Base-by-base conservation (phyloP, 495 filamentous ascomycete species). In the Lentithecium fluviatile region DNA sequence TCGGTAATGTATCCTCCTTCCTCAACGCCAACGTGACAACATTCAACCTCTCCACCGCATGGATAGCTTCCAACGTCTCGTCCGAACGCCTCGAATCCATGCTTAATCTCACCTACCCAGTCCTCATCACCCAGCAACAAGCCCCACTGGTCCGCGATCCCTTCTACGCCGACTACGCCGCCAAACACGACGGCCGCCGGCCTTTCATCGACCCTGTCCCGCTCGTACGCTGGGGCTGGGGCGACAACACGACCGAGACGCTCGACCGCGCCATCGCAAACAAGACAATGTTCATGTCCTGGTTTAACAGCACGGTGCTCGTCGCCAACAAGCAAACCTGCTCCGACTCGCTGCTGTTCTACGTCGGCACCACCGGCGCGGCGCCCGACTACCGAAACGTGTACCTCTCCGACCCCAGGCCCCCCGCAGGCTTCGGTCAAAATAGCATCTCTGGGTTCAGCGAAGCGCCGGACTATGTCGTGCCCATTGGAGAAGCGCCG, bases 161-260 rank as follows among this genome's bases (percentile, higher is more conserved):
- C 0, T 79, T 79, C 69, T 71, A 75, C 34, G 61, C 55, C 1
- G 72, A 73, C 38, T 79, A 75, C 52, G 67, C 67, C 11, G 69
- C 70, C n/a, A 61, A 55, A 2, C 61, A 77, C 46, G 64, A 70
- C 45, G 70, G 73, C 25, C 65, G 70, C n/a, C 48, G 45, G 2
- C 76, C 74, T 2, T 71, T 71, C 52, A 65, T 77, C 51, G 69
- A 77, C 45, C 69, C 72, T 17, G 74, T 70, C 0, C 83, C 83
- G 1, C 64, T 83, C 4, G 59, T 73, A 1, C 79, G 84, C 7
- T 88, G 84, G 83, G 72, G 70, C 0, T 85, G 74, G 66, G 83
- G 79, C 25, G 77, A 81, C 56, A 73, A 78, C 0, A 67, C 70
- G 15, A 67, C 73, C 1, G 70, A 70, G 0, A 62, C 54, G 0